A percentile compares a stretch with the other conserved stretches of the same genome.
phyloP scores from a whole-genome alignment of 352 stramenopile species.

The Globisporangium rhizosaccharum region DNA sequence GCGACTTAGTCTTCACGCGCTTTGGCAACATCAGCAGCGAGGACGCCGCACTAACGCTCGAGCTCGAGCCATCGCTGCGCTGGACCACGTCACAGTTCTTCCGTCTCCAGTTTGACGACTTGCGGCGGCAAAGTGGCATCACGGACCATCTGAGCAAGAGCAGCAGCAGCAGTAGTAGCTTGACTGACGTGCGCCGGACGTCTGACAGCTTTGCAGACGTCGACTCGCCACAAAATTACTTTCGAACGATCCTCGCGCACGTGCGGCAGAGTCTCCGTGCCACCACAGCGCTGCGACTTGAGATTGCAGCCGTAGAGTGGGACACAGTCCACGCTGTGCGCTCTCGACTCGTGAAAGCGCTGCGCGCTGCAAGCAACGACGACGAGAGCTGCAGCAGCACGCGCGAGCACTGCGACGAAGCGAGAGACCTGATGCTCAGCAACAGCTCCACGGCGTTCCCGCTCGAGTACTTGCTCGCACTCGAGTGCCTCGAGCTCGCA shows the following conservation, averaged over 20 bases:
- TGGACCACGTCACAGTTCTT: conserved; percentile 56
- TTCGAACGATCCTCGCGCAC: conserved; percentile 4
- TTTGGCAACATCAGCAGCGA: conserved; percentile 43
- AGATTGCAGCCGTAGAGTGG: conserved; percentile 32
- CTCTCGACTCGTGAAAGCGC: conserved; percentile 29
- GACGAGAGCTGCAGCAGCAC: conserved; percentile 15
- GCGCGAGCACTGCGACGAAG: conserved; percentile 25
- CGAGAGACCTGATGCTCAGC: conserved; percentile 26
- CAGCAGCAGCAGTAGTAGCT: not conserved
- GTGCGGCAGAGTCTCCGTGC: conserved; percentile 9
- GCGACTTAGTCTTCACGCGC: conserved; percentile 47
- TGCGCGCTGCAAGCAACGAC: conserved; percentile 24
- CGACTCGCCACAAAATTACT: conserved; percentile 3
- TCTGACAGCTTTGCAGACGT: conserved; percentile 7
- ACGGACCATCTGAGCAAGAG: not conserved
- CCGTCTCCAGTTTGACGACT: conserved; percentile 37
- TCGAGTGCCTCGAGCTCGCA: conserved; percentile 37
- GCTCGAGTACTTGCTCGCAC: conserved; percentile 55
- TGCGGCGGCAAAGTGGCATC: conserved; percentile 21
- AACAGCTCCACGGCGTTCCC: conserved; percentile 45
- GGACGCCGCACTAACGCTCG: conserved; percentile 41
- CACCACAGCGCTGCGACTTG: conserved; percentile 20
- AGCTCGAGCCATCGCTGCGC: conserved; percentile 32
- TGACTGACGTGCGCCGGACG: not conserved
- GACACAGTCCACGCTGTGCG: conserved; percentile 36